phyloP scores from a whole-genome alignment of 1,284 basidiomycete genomes.

The Cutaneotrichosporon dermatis region DNA sequence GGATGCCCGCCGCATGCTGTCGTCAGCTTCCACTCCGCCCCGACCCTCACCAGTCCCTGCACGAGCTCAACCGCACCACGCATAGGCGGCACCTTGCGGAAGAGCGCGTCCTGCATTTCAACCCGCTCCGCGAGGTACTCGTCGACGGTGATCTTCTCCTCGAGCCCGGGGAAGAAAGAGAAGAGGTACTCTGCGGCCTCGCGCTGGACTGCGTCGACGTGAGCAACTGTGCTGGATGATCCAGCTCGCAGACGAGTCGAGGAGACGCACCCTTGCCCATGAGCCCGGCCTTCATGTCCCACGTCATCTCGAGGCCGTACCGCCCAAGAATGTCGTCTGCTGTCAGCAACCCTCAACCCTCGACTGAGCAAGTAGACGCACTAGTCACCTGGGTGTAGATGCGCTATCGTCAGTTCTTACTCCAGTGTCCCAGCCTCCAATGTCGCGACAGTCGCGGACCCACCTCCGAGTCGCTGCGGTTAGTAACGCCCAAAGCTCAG shows the following conservation, averaged over 20 bases:
- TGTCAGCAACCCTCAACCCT: neutral
- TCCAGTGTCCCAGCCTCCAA: too few species aligned
- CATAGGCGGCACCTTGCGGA: slow-evolving; percentile 45
- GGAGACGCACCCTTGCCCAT: slow-evolving; percentile 46
- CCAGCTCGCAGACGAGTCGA: too few species aligned
- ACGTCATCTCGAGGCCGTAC: slow-evolving; percentile 44
- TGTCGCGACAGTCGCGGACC: neutral
- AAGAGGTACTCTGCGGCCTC: slow-evolving; percentile 42
- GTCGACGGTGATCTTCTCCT: slow-evolving; percentile 40
- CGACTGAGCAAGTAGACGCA: slow-evolving; percentile 7
- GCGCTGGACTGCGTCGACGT: slow-evolving; percentile 23
- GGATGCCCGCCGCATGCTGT: slow-evolving; percentile 42
- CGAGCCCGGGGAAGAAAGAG: slow-evolving; percentile 40
- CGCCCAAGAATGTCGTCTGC: slow-evolving; percentile 44
- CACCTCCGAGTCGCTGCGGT: slow-evolving; percentile 33
- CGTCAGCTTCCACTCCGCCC: slow-evolving; percentile 9
- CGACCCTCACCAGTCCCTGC: slow-evolving; percentile 30
- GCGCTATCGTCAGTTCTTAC: slow-evolving; percentile 18
- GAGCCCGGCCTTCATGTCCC: slow-evolving; percentile 48
- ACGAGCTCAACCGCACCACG: slow-evolving; percentile 45
- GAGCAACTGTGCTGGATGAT: too few species aligned
- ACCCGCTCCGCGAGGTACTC: slow-evolving; percentile 44
- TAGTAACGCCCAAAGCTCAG: neutral
- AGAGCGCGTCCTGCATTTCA: slow-evolving; percentile 39
- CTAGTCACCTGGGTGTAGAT: slow-evolving; percentile 47